Percentiles rank a stretch among this genome's conserved stretches.
Evolutionary conservation across 2,329 filamentous ascomycete species (phyloP).

Genomic region (Claviceps pusilla): DNA sequence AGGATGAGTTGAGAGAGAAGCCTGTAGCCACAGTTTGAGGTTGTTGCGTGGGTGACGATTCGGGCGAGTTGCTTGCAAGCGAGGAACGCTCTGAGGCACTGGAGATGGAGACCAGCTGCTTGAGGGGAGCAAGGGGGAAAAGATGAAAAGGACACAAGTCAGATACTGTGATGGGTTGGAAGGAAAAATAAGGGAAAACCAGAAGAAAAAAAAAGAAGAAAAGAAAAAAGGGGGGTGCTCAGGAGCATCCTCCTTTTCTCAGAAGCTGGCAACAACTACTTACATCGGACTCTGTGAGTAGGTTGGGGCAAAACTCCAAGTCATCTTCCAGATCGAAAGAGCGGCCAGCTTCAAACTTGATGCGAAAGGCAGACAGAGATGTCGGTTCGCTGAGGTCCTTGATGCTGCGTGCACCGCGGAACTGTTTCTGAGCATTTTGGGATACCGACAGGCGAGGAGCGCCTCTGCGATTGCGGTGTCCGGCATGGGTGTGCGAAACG

Average conservation of each 20-base stretch:
- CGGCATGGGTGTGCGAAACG: constrained; percentile 59
- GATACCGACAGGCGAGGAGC: constrained; percentile 60
- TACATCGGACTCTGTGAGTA: constrained; percentile 90
- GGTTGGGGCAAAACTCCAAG: constrained; percentile 82
- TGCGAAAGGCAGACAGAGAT: constrained; percentile 62
- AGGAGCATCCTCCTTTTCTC: not conserved
- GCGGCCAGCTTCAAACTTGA: constrained; percentile 76
- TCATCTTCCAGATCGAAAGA: constrained; percentile 96
- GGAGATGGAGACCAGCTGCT: constrained; percentile 77
- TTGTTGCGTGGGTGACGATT: constrained; percentile 80
- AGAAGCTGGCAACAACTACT: constrained; percentile 21
- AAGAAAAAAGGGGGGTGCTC: too few relatives aligned
- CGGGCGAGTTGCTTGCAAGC: constrained; percentile 83
- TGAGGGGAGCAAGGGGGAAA: not conserved
- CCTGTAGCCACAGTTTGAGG: constrained; percentile 63
- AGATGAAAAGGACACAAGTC: constrained; percentile 15
- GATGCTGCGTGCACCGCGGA: constrained; percentile 69
- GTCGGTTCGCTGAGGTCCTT: constrained; percentile 74
- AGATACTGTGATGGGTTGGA: constrained; percentile 8
- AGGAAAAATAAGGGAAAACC: too few relatives aligned
- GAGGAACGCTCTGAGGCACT: constrained; percentile 90
- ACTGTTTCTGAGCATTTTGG: constrained; percentile 76
- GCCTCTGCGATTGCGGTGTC: constrained; percentile 60
- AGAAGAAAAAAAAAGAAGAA: too few relatives aligned
- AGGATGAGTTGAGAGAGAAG: constrained; percentile 56